Percentiles rank a stretch among this genome's conserved stretches.
phyloP scores from a whole-genome alignment of 352 stramenopile species.

The Pythium phragmitis region DNA sequence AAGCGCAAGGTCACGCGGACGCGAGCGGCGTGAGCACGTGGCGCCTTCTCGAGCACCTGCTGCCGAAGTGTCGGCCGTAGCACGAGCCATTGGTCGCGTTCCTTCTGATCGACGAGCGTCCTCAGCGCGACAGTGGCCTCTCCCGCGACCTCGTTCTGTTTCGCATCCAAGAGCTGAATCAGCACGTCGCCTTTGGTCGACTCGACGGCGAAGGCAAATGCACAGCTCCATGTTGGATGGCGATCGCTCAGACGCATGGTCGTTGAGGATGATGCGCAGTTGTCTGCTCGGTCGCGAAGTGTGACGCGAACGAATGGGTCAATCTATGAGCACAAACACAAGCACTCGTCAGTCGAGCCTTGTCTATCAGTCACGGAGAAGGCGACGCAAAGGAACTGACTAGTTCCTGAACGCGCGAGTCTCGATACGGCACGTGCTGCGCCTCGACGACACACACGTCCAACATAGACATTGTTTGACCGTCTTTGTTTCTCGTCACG shows the following conservation, averaged over 20 bases:
- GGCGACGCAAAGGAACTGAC: slow-evolving; percentile 18
- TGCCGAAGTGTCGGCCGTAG: slow-evolving; percentile 61
- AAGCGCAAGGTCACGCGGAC: slow-evolving; percentile 42
- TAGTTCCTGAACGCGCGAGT: slow-evolving; percentile 40
- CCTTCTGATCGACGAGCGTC: slow-evolving; percentile 55
- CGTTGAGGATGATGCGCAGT: slow-evolving; percentile 23
- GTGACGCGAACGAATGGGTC: slow-evolving; percentile 53
- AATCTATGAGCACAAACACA: slow-evolving; percentile 33
- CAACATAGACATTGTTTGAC: slow-evolving; percentile 31
- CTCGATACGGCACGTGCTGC: slow-evolving; percentile 48
- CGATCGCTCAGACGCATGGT: slow-evolving; percentile 45
- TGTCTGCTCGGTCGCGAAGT: slow-evolving; percentile 19
- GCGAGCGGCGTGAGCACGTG: slow-evolving; percentile 35
- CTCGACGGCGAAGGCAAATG: slow-evolving; percentile 37
- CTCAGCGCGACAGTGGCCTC: slow-evolving; percentile 48
- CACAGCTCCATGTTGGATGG: slow-evolving; percentile 43
- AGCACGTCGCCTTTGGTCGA: slow-evolving; percentile 40
- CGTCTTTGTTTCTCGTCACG: slow-evolving; percentile 7
- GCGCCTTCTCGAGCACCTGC: slow-evolving; percentile 47
- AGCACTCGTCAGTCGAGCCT: neutral
- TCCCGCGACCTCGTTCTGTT: slow-evolving; percentile 45
- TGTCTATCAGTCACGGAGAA: no score
- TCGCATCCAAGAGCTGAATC: slow-evolving; percentile 56
- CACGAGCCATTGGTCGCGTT: slow-evolving; percentile 54
- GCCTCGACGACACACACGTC: slow-evolving; percentile 43